phyloP scores from a whole-genome alignment of 2,329 filamentous ascomycete species.

The Blumeriella jaapii region DNA sequence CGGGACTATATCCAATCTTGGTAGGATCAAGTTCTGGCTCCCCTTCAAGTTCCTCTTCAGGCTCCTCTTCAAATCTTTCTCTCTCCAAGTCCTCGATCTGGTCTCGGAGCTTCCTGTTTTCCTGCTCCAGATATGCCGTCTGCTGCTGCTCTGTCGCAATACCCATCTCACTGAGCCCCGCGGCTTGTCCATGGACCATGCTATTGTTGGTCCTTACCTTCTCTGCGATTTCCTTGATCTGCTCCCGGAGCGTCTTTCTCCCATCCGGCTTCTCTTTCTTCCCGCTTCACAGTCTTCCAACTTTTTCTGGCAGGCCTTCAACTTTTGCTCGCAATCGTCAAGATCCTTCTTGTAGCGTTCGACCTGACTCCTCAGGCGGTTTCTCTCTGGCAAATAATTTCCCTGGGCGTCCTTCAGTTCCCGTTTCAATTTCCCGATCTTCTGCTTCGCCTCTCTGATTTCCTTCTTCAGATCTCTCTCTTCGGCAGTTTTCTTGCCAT shows the following conservation, averaged over 20 bases:
- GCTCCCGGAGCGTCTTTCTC: background rate
- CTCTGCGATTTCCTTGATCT: background rate
- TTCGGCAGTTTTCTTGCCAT: background rate
- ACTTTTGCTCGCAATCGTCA: background rate
- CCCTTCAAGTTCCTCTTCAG: background rate
- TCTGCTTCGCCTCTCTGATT: background rate
- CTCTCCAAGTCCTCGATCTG: background rate
- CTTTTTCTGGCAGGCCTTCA: background rate
- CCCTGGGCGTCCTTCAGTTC: background rate
- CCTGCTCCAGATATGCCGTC: background rate
- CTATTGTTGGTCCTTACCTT: background rate
- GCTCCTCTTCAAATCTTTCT: background rate
- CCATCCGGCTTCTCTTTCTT: background rate
- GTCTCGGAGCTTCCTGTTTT: background rate
- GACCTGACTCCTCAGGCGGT: background rate
- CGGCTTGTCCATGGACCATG: background rate
- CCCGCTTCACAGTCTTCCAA: background rate
- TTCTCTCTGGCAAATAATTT: background rate
- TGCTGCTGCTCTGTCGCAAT: background rate
- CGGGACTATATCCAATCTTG: background rate
- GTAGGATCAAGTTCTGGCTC: background rate
- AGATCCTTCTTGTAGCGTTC: background rate
- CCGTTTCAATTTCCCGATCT: background rate
- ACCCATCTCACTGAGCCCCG: background rate
- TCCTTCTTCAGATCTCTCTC: background rate